Base-by-base conservation (phyloP, 1,284 basidiomycete species). In the Paramarasmius palmivorus region DNA sequence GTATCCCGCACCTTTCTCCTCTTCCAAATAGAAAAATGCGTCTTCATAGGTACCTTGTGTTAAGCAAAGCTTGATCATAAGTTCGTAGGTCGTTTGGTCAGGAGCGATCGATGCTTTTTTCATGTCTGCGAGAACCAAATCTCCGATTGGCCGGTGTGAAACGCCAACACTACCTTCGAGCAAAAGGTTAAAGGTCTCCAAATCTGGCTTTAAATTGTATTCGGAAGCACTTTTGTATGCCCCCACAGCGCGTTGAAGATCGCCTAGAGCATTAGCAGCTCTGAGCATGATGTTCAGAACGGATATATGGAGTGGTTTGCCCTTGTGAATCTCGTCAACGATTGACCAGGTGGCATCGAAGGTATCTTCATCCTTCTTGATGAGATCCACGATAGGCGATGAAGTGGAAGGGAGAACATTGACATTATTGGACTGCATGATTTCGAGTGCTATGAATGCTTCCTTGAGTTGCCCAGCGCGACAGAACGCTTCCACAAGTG, bases 1-100 rank as follows among this genome's bases (percentile, higher is more conserved):
- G 65, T 83, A 73, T 12, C 75, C 75, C 45, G 77, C 77, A 0
- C 74, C 69, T 68, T 94, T 93, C 87, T 92, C 90, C 73, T 92
- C 87, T 65, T 94, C 92, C 29, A 95, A 78, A 67, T 90, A 93
- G 68, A 84, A 88, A 72, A 95, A 95, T 0, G 92, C 91, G 61
- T 92, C 88, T 64, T 94, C 92, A 68, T 93, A 95, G 2, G 72
- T 75, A 12, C 78, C 66, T 62, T 91, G 87, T 1, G 84, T 84
- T 19, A 93, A 75, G 63, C 83, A 87, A 2, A 94, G 77, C 14
- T 73, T 60, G 57, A 94, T 81, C 68, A 93, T 76, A 36, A 76
- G 72, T 59, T 84, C 81, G 68, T 86, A 93, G 4, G 85, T 90
- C 41, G 71, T 69, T 36, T 66, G 67, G 62, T 88, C 75, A 10